These are phyloP conservation scores for Cladosporium austrohemisphaericum DNA, from an alignment of 2,329 filamentous ascomycete species.

Conservation along the genomic window DNA sequence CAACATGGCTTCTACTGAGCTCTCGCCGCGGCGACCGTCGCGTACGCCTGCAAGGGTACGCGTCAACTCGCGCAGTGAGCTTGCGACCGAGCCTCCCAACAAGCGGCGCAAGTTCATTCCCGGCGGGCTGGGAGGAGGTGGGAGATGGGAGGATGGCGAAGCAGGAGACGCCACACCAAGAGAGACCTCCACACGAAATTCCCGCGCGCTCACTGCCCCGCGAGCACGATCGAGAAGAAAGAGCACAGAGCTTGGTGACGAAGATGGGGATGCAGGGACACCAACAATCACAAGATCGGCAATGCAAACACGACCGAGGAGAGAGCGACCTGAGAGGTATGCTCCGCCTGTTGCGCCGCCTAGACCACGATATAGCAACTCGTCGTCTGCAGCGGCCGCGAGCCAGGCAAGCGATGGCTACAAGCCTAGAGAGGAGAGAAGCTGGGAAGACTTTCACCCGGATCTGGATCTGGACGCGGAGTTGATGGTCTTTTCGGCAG, in stretches of 20 bases:
- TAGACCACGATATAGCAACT: conserved; percentile 74
- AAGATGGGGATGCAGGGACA: conserved; percentile 18
- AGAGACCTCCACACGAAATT: conserved; percentile 34
- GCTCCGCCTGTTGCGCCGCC: conserved; percentile 43
- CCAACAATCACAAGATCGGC: conserved; percentile 18
- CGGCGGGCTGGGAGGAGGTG: conserved; percentile 77
- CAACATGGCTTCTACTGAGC: conserved; percentile 26
- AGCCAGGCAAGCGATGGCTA: conserved; percentile 92
- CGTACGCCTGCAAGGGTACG: conserved; percentile 29
- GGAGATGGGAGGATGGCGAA: conserved; percentile 58
- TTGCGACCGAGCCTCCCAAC: conserved; percentile 40
- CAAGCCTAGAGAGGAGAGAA: conserved; percentile 92
- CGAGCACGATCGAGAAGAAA: conserved; percentile 28
- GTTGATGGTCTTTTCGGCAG: conserved; percentile 73
- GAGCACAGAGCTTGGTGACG: conserved; percentile 9
- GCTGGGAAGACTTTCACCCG: conserved; percentile 97
- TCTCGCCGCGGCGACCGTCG: conserved; percentile 26
- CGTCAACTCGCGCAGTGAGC: conserved; percentile 26
- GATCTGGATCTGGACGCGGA: conserved; percentile 84
- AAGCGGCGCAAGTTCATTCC: conserved; percentile 66
- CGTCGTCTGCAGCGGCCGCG: conserved; percentile 81
- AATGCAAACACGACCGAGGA: conserved; percentile 29
- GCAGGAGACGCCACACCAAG: conserved; percentile 66
- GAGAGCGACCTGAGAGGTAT: conserved; percentile 29
- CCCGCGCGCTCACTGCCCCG: conserved; percentile 36